Conservation (phyloP, 208 protist genomes). For the Wallacemonas rigidus region DNA sequence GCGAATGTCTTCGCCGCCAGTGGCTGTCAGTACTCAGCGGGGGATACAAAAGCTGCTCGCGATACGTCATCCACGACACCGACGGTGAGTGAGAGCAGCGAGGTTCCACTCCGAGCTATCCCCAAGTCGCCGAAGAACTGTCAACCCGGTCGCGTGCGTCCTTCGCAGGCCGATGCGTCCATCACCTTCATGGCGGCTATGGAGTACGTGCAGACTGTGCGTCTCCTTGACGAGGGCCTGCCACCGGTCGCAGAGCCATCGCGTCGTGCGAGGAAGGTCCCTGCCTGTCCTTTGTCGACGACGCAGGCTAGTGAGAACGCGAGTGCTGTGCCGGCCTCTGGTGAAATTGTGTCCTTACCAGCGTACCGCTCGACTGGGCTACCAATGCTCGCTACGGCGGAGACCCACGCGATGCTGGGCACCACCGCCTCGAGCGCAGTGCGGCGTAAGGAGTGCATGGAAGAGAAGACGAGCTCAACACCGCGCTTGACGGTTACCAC, state of each 20-base stretch:
- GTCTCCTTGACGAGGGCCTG: constrained; percentile 1
- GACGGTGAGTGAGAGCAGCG: neutral
- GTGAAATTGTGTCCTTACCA: constrained; percentile 28
- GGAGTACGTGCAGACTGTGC: constrained; percentile 28
- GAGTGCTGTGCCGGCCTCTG: constrained; percentile 21
- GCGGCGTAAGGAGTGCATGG: neutral
- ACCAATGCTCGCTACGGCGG: constrained; percentile 14
- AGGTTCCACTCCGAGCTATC: constrained; percentile 1
- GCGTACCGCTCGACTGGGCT: constrained; percentile 43
- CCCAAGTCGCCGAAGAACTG: constrained; percentile 26
- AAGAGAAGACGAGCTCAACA: neutral
- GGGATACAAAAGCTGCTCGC: constrained; percentile 4
- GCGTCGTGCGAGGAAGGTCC: neutral
- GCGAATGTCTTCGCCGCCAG: constrained; percentile 23
- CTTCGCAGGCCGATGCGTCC: constrained; percentile 4
- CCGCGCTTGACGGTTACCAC: neutral
- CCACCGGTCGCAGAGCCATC: neutral
- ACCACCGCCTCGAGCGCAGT: neutral
- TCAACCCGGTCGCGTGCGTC: constrained; percentile 7
- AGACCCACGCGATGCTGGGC: neutral
- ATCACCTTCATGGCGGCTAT: constrained; percentile 38
- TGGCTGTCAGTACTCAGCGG: constrained; percentile 10
- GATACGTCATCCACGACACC: neutral
- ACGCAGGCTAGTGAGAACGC: neutral
- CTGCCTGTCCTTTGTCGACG: no score